Evolutionary conservation across 2,329 filamentous ascomycete species (phyloP), one percentile per base, ranked within the genome.

Genomic region (Stachybotrys elegans): DNA sequence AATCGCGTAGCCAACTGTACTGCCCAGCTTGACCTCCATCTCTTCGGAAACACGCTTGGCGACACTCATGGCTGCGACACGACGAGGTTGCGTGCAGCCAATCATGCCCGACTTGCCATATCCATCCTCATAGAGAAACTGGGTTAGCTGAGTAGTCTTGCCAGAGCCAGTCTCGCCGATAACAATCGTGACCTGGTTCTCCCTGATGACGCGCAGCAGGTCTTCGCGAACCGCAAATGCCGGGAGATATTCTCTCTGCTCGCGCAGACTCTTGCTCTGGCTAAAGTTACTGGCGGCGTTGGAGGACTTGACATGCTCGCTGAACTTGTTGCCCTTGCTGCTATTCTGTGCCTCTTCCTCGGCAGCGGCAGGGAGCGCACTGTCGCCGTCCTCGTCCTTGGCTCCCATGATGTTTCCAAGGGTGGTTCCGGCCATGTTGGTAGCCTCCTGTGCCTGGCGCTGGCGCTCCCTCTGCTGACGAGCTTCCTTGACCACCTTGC

Each of bases 51-150:
- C 93, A 72, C 93, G 90, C 65, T 97, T 97, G 2, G 93, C 93
- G 22, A 98, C 93, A 68, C 91, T 96, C 93, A 98, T 98, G 19
- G 93, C 93, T 20, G 93, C 93, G 25, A 98, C 94, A 74, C 93
- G 87, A 57, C 93, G 82, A 42, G 93, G 93, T 55, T 98, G 93
- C 2, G 93, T 98, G 61, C 93, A 98, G 5, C 90, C 92, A 55
- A 98, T 97, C 76, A 96, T 83, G 40, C 93, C 93, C 23, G 76
- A 70, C 44, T 85, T 86, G 13, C 84, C 88, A 61, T 96, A 98
- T 1, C 94, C 94, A 57, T 97, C 93, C 65, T 98, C 93, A 59
- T 94, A 83, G 9, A 98, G 73, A 54, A 97, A 98, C 59, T 98
- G 94, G 0, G 94, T 96, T 48, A 98, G 70, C 65, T 98, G 93